phyloP scores from a whole-genome alignment of 2,329 filamentous ascomycete species.

The Colletotrichum eleusines region DNA sequence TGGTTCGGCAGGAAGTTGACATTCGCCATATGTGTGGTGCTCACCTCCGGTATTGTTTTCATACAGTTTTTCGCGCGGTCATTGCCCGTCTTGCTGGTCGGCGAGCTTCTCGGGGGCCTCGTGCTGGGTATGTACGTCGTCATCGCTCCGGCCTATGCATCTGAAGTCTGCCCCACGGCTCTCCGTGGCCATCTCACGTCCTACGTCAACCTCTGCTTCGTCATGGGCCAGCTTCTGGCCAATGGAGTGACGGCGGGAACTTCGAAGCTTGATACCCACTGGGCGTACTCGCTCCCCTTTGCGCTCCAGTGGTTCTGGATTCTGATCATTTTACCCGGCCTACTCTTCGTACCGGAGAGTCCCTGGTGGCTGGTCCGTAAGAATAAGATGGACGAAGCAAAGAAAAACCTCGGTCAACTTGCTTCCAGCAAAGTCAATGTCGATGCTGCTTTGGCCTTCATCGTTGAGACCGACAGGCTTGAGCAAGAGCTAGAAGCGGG shows the following conservation, averaged over 20 bases:
- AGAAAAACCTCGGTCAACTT: conserved; percentile 55
- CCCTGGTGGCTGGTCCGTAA: conserved; percentile 64
- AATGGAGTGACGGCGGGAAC: conserved; percentile 61
- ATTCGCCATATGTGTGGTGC: conserved; percentile 57
- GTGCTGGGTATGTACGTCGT: conserved; percentile 72
- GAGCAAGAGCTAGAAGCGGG: conserved; percentile 64
- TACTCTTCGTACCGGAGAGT: conserved; percentile 62
- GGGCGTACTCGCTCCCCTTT: conserved; percentile 64
- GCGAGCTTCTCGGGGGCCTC: conserved; percentile 71
- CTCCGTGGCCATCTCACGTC: conserved; percentile 69
- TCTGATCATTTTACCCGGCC: conserved; percentile 56
- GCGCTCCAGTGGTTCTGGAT: conserved; percentile 66
- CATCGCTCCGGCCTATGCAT: conserved; percentile 69
- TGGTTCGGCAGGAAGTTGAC: conserved; percentile 59
- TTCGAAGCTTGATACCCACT: conserved; percentile 55
- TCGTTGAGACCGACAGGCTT: conserved; percentile 68
- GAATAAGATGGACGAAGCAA: conserved; percentile 56
- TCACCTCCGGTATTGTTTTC: conserved; percentile 67
- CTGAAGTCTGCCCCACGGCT: conserved; percentile 70
- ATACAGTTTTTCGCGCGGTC: conserved; percentile 73
- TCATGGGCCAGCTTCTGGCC: conserved; percentile 70
- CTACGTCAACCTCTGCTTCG: conserved; percentile 73
- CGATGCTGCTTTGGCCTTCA: conserved; percentile 64
- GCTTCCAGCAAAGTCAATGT: conserved; percentile 61
- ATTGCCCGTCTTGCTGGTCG: conserved; percentile 67